Base-by-base conservation (phyloP, 208 protist species). In the Phytomonas sp. region DNA sequence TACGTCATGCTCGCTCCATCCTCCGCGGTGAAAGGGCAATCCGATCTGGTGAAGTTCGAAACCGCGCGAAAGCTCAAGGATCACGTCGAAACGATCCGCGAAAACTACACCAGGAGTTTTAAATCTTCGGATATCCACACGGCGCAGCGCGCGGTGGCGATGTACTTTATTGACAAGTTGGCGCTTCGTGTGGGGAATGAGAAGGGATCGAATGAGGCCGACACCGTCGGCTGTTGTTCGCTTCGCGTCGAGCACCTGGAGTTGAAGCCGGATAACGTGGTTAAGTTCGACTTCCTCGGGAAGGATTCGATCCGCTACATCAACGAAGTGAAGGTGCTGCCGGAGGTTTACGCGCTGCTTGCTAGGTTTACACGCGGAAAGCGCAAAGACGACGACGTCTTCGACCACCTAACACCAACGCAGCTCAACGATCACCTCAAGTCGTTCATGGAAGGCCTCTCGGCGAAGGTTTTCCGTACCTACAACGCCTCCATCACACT, bases 381-480 rank as follows among this genome's bases (percentile, higher is more conserved):
- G 81, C 71, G 76, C 28, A 93, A 92, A 30, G 73, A 33, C 2
- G 77, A 89, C 15, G 86, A 98, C 63, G 87, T 99, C 51, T 99
- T 99, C 77, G 92, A 99, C 71, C 71, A 85, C 30, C 77, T 99
- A 63, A 95, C 83, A 40, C 77, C 95, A 64, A 80, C 83, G 30
- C 72, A 82, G 68, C 84, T 99, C 26, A 99, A 99, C 79, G 88
- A 97, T 29, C 87, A 99, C 77, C 85, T 99, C 62, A 98, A 99
- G 79, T 86, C 71, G 4, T 94, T 98, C 74, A 99, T 99, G 98
- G 78, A 83, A 20, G 98, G 95, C 36, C 85, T 99, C 60, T 92
- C 90, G 8, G 98, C 98, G 9, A 99, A 99, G 86, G 98, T 99
- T 34, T 99, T 99, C 82, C 98, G 98, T 97, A 99, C 98, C 29